A percentile compares a stretch with the other conserved stretches of the same genome.
Evolutionary conservation across 2,329 filamentous ascomycete species (phyloP).

Genomic region (Ophiostoma pallidulum): DNA sequence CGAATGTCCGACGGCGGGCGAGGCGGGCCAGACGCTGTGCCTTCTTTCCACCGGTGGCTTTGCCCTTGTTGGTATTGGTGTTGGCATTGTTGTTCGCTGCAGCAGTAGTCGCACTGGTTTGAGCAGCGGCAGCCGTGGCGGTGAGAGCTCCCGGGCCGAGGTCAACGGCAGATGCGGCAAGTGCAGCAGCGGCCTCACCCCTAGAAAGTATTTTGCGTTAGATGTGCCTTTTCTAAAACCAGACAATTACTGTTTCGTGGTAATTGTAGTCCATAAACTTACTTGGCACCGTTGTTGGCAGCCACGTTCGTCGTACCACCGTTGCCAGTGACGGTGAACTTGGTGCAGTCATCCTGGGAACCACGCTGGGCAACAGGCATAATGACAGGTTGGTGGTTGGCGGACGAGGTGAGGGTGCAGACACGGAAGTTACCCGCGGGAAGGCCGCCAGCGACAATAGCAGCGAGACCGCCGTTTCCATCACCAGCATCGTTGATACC

Average conservation of each 20-base stretch:
- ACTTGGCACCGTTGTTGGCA: slow-evolving; percentile 21
- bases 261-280: slow-evolving; percentile 1
- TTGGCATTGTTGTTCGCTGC: slow-evolving; percentile 14
- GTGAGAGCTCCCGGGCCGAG: slow-evolving; percentile 19
- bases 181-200: slow-evolving; percentile 18
- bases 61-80: slow-evolving; percentile 13
- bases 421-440: slow-evolving; percentile 33
- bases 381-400: slow-evolving; percentile 35
- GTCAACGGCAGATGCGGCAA: slow-evolving; percentile 19
- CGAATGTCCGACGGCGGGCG: slow-evolving; percentile 16
- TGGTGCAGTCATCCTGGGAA: slow-evolving; percentile 35
- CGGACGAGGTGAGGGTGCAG: slow-evolving; percentile 32
- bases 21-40: slow-evolving; percentile 16
- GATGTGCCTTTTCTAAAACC: background rate
- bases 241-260: too few relatives aligned
- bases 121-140: slow-evolving; percentile 9
- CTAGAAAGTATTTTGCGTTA: background rate
- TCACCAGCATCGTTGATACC: slow-evolving; percentile 33
- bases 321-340: slow-evolving; percentile 29
- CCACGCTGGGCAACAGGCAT: slow-evolving; percentile 37
- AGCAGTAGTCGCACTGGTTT: slow-evolving; percentile 12
- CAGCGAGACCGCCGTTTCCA: slow-evolving; percentile 27
- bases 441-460: slow-evolving; percentile 29
- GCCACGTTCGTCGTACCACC: slow-evolving; percentile 20
- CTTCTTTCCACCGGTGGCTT: slow-evolving; percentile 10